Base-by-base conservation (phyloP, 345 rosid species). In the Gossypium sturtianum region DNA sequence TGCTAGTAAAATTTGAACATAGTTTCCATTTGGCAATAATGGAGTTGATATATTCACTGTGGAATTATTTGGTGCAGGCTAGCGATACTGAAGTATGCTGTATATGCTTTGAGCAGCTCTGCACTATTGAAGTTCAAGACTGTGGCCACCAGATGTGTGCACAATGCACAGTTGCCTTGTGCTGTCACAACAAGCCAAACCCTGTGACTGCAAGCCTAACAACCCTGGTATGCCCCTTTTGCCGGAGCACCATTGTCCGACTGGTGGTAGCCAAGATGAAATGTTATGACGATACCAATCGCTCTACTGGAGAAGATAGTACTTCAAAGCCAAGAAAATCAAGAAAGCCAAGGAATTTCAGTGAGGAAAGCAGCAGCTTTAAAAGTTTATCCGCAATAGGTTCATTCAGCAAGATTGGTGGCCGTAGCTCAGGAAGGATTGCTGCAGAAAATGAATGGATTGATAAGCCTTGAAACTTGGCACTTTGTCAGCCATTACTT, bases 81-180 rank as follows among this genome's bases (percentile, higher is more conserved):
- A 90, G 92, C 41, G 97, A 96, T 73, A 71, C 86, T 0, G 98
- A 96, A 71, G 69, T 93, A 47, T 96, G 99, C 81, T 91, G 94
- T 80, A 96, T 96, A 81, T 96, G 99, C 85, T 96, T 96, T 73
- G 99, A 96, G 84, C 98, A 93, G 71, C 87, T 84, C 9, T 96
- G 99, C 74, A 93, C 97, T 3, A 96, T 96, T 56, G 98, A 93
- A 88, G 98, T 96, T 5, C 87, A 90, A 74, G 85, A 80, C 78
- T 96, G 99, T n/a, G 93, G 99, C 57, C 99, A 96, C 80, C 99
- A 93, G 81, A 90, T 96, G 98, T 96, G 99, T 78, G 99, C 99
- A 52, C 97, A 89, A 58, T 96, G 99, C 88, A 93, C 97, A 1
- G 84, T 96, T 19, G 93, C 98, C 60, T 85, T 96, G 12, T 96